Percentiles rank a stretch among this genome's conserved stretches.
These are phyloP conservation scores for Dothistroma septosporum DNA, from an alignment of 2,329 filamentous ascomycete species.

Conservation along the genomic window DNA sequence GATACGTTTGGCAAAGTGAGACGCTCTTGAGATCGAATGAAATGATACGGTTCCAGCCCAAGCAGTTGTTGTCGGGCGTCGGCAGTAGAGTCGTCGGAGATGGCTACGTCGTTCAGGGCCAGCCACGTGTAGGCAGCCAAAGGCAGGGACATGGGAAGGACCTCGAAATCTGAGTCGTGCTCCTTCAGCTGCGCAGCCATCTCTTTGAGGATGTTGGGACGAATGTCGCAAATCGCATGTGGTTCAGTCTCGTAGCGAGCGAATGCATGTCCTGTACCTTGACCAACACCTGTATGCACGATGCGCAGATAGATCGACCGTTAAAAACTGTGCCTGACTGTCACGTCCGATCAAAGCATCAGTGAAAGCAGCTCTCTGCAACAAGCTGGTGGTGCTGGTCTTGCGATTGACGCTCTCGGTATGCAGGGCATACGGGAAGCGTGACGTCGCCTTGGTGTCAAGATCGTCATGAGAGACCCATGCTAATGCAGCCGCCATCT, in stretches of 20 bases:
- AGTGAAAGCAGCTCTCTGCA: constrained; percentile 16
- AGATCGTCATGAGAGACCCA: no score
- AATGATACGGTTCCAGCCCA: constrained; percentile 50
- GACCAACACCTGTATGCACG: constrained; percentile 18
- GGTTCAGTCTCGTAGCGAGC: constrained; percentile 18
- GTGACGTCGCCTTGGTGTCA: no score
- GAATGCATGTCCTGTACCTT: constrained; percentile 20
- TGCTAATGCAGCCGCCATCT: no score
- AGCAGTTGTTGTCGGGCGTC: constrained; percentile 47
- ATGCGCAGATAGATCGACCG: background rate
- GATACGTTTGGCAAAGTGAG: constrained; percentile 53
- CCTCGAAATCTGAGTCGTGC: constrained; percentile 7
- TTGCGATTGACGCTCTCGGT: background rate
- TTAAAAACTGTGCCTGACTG: background rate
- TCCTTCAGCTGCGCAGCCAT: constrained; percentile 13
- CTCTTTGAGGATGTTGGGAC: constrained; percentile 9
- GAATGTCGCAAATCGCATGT: constrained; percentile 21
- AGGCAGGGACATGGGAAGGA: constrained; percentile 37
- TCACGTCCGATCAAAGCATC: constrained; percentile 19
- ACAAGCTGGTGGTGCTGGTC: constrained; percentile 1
- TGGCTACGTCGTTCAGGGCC: constrained; percentile 62
- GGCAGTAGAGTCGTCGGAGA: constrained; percentile 44
- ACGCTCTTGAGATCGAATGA: constrained; percentile 55
- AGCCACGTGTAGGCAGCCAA: constrained; percentile 57
- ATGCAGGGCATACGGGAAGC: no score